Conservation (phyloP, 352 stramenopile genomes). For the Phytopythium chamaehyphon region DNA sequence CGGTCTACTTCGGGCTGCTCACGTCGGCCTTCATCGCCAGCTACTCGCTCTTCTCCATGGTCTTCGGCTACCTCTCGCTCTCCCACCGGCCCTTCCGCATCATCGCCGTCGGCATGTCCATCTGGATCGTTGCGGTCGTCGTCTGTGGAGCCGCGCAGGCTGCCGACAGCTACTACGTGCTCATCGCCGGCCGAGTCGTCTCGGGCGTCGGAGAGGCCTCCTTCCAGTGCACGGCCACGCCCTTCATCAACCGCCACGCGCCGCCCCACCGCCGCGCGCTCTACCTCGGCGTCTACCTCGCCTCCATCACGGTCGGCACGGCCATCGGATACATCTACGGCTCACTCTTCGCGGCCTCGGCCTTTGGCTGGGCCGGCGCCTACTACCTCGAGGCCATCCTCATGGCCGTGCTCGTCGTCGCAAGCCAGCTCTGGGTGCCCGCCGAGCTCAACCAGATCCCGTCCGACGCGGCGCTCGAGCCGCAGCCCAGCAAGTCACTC, state of each 20-base stretch:
- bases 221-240: slow-evolving; percentile 91
- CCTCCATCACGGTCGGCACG: slow-evolving; percentile 89
- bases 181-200: slow-evolving; percentile 85
- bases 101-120: slow-evolving; percentile 81
- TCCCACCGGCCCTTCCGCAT: slow-evolving; percentile 88
- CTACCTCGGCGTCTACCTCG: slow-evolving; percentile 92
- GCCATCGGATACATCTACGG: slow-evolving; percentile 91
- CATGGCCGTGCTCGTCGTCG: slow-evolving; percentile 76
- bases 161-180: slow-evolving; percentile 84
- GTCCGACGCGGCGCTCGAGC: slow-evolving; percentile 12
- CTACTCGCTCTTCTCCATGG: slow-evolving; percentile 89
- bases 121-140: slow-evolving; percentile 89
- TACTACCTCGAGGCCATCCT: slow-evolving; percentile 86
- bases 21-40: slow-evolving; percentile 94
- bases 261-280: slow-evolving; percentile 62
- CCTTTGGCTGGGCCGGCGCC: slow-evolving; percentile 69
- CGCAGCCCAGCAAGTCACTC: slow-evolving; percentile 4
- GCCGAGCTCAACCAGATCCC: slow-evolving; percentile 53
- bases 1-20: slow-evolving; percentile 84
- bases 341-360: slow-evolving; percentile 52
- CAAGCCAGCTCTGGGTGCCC: slow-evolving; percentile 58
- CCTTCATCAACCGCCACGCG: slow-evolving; percentile 91
- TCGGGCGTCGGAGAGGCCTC: slow-evolving; percentile 89
- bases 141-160: slow-evolving; percentile 79
- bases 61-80: slow-evolving; percentile 90